These are phyloP conservation scores for Macrocybe gigantea DNA, from an alignment of 768 basidiomycete genomes.

Conservation along the genomic window DNA sequence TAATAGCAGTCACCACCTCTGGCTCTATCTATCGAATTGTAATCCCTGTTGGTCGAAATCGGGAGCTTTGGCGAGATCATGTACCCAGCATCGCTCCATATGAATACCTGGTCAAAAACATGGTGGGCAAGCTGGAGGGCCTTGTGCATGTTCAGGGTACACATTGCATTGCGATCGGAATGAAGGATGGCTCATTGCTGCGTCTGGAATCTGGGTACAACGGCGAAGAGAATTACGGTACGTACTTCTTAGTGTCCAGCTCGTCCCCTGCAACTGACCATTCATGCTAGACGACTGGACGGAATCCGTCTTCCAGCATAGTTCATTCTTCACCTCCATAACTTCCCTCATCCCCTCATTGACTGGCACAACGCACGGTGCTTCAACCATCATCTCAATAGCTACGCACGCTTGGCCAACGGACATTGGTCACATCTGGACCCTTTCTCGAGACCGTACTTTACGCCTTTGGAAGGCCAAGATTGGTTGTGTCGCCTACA, in stretches of 20 bases:
- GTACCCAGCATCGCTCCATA: slow-evolving; percentile 50
- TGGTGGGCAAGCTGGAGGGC: slow-evolving; percentile 34
- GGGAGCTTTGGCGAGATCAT: slow-evolving; percentile 54
- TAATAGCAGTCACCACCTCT: slow-evolving; percentile 60
- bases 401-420: slow-evolving; percentile 73
- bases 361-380: slow-evolving; percentile 36
- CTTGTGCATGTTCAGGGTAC: slow-evolving; percentile 64
- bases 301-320: slow-evolving; percentile 58
- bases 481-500: slow-evolving; percentile 65
- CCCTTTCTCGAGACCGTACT: slow-evolving; percentile 81
- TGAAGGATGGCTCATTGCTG: slow-evolving; percentile 58
- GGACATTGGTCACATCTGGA: slow-evolving; percentile 71
- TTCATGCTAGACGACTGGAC: slow-evolving; percentile 57
- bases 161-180: slow-evolving; percentile 57
- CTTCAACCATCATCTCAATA: slow-evolving; percentile 59
- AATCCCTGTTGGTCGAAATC: slow-evolving; percentile 49
- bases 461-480: slow-evolving; percentile 82
- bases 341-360: slow-evolving; percentile 59
- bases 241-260: slow-evolving; percentile 16
- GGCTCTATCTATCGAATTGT: slow-evolving; percentile 73
- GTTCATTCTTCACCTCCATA: slow-evolving; percentile 61
- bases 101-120: slow-evolving; percentile 61
- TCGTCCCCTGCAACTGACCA: slow-evolving; percentile 7
- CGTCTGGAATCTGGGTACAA: slow-evolving; percentile 62
- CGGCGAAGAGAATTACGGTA: slow-evolving; percentile 55